Conservation (phyloP, 371 early-diverging fungal genomes). For the Edhazardia aedis region DNA sequence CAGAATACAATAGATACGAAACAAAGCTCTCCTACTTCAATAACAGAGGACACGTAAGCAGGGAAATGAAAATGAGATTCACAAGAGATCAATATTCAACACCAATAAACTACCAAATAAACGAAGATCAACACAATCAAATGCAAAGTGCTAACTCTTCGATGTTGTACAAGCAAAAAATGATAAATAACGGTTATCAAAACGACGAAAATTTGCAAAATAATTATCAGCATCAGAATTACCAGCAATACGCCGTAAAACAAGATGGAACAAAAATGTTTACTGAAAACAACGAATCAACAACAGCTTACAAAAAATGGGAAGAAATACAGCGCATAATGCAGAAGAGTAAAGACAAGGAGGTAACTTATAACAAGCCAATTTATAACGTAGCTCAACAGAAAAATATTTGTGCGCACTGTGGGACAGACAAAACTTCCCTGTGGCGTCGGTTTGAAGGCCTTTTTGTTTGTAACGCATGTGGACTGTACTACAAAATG, state of each 20-base stretch:
- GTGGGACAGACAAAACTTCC: conserved; percentile 34
- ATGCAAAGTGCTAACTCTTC: background rate
- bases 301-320: background rate
- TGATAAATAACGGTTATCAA: background rate
- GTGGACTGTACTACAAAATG: conserved; percentile 42
- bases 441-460: conserved; percentile 34
- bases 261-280: background rate
- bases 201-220: too few species aligned
- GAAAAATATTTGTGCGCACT: conserved; percentile 24
- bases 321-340: background rate
- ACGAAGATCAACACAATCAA: background rate
- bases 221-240: too few species aligned
- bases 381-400: background rate
- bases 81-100: background rate
- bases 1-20: too few species aligned
- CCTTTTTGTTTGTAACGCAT: conserved; percentile 39
- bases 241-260: too few species aligned
- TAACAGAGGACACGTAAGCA: background rate
- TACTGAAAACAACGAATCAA: background rate
- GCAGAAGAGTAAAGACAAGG: background rate
- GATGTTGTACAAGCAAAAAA: background rate
- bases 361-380: background rate
- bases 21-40: too few species aligned
- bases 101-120: background rate
- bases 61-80: background rate